Evolutionary conservation across 805 yeast species (phyloP), one percentile per base, ranked within the genome.

Genomic region (Ogataea methanolica): DNA sequence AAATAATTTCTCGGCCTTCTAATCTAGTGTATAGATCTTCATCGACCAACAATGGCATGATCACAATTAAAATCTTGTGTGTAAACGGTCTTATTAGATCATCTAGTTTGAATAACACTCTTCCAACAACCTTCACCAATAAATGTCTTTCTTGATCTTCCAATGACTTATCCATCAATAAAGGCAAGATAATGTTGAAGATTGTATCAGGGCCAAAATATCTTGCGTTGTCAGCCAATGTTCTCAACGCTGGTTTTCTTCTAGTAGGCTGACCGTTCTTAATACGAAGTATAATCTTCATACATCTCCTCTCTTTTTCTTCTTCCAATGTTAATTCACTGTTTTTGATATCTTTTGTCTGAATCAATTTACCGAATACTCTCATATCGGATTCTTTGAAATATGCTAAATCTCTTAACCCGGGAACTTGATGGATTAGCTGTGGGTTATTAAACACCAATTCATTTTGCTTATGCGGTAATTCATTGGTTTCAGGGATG

Each of bases 121-220:
- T 70, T 35, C 83, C 88, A 14, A 87, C 68, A 8, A 88, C 78
- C 62, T 90, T 91, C 14, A 89, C 85, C 47, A 92, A 69, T 12
- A 89, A 63, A 67, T 88, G 95, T 16, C 96, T 75, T 63, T 92
- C 97, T 53, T 82, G 86, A 41, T 87, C 94, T 53, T 83, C 92
- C 26, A 90, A 66, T 4, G 78, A 65, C 36, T 80, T 80, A 51
- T 88, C 96, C 60, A 85, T 68, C 39, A 91, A 66, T 23, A 92
- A 65, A 0, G 97, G 96, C 15, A 91, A 68, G n/a, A 88, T 72
- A 50, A 80, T 82, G 47, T 80, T 77, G 56, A 91, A 83, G 15
- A 91, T 63, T 0, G 80, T 59, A 41, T 79, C 75, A 0, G 96
- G 84, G 0, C 96, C 97, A 56, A 82, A 79, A 14, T 66, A 69